A percentile compares a stretch with the other conserved stretches of the same genome.
These are phyloP conservation scores for Fusarium mangiferae DNA, from an alignment of 2,329 filamentous ascomycete genomes.

Conservation along the genomic window DNA sequence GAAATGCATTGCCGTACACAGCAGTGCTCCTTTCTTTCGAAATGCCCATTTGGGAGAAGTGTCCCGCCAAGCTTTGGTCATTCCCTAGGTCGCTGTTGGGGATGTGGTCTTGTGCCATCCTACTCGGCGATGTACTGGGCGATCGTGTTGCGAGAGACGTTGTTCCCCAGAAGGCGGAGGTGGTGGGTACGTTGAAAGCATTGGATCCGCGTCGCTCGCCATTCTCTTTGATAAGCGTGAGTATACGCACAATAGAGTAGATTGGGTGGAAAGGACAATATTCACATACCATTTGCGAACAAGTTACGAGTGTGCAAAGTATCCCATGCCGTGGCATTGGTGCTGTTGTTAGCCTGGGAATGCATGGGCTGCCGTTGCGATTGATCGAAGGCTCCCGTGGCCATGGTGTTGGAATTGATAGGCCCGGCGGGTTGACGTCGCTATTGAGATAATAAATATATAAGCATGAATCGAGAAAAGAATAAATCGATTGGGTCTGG, in stretches of 20 bases:
- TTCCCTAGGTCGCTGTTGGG: constrained; percentile 55
- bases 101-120: constrained; percentile 62
- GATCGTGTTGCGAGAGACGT: constrained; percentile 56
- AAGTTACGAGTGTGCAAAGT: constrained; percentile 43
- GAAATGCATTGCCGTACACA: constrained; percentile 40
- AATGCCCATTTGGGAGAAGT: constrained; percentile 29
- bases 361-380: constrained; percentile 47
- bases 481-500: constrained; percentile 33
- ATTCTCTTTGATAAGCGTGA: constrained; percentile 41
- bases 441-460: constrained; percentile 40
- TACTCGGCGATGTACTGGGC: constrained; percentile 68
- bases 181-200: constrained; percentile 73
- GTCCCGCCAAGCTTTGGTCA: constrained; percentile 57
- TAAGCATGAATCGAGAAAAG: constrained; percentile 33
- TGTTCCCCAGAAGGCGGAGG: constrained; percentile 70
- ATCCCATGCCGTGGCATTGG: not conserved
- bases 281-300: constrained; percentile 59
- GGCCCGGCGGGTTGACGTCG: constrained; percentile 48
- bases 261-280: not conserved
- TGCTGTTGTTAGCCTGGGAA: constrained; percentile 36
- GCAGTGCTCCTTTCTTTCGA: constrained; percentile 36
- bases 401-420: constrained; percentile 52
- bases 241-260: constrained; percentile 3
- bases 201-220: constrained; percentile 68
- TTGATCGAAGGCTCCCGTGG: constrained; percentile 47